phyloP scores from a whole-genome alignment of 495 filamentous ascomycete genomes.

The Hyaloscypha bicolor region DNA sequence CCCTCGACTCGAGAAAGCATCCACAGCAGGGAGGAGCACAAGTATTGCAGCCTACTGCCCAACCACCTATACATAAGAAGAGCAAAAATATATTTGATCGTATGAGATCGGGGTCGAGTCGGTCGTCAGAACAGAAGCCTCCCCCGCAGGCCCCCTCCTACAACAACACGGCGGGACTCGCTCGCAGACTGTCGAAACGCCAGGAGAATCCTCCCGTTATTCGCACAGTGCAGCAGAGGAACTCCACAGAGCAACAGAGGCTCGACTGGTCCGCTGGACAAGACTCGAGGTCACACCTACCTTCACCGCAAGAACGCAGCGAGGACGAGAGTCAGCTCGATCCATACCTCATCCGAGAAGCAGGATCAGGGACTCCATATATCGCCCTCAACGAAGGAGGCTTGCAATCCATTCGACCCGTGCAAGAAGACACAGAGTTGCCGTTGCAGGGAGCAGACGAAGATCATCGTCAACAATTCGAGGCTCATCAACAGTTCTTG shows the following conservation, averaged over 20 bases:
- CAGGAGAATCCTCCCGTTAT: slow-evolving; percentile 41
- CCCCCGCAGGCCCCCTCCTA: slow-evolving; percentile 31
- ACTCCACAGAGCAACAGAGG: slow-evolving; percentile 41
- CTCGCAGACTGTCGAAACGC: slow-evolving; percentile 51
- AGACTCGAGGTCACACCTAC: slow-evolving; percentile 32
- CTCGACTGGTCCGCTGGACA: slow-evolving; percentile 35
- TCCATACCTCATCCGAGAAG: slow-evolving; percentile 24
- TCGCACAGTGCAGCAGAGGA: slow-evolving; percentile 43
- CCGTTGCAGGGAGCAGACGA: slow-evolving; percentile 20
- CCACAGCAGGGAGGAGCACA: slow-evolving; percentile 28
- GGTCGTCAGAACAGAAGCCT: slow-evolving; percentile 20
- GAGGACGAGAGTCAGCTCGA: slow-evolving; percentile 35
- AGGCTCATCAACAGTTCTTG: slow-evolving; percentile 25
- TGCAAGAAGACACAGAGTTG: slow-evolving; percentile 20
- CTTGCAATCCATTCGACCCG: slow-evolving; percentile 32
- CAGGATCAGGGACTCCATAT: background rate
- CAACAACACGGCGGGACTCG: slow-evolving; percentile 43
- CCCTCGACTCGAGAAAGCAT: slow-evolving; percentile 32
- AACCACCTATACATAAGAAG: slow-evolving; percentile 27
- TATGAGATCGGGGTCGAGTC: slow-evolving; percentile 27
- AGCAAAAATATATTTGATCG: slow-evolving; percentile 31
- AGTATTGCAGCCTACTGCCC: slow-evolving; percentile 13
- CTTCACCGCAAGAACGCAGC: slow-evolving; percentile 34
- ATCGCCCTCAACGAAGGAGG: slow-evolving; percentile 30
- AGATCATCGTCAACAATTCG: slow-evolving; percentile 23